Evolutionary conservation across 73 alveolate genomes (phyloP).

Genomic region (Tetrahymena thermophila): DNA sequence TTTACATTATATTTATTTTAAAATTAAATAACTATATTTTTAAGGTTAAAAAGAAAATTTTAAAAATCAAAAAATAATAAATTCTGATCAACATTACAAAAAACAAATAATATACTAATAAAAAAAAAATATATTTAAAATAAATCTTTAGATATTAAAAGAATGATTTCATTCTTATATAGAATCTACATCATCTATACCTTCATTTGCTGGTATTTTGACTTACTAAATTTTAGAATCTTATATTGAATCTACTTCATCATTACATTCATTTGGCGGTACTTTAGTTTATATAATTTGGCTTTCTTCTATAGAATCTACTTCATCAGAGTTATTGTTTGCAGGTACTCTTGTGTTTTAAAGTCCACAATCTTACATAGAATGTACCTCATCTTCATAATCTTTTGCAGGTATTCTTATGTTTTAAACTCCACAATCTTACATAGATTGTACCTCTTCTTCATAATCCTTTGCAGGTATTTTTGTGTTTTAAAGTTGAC

Average conservation of each 20-base stretch:
- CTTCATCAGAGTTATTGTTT: neutral
- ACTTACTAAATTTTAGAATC: neutral
- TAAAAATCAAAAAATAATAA: too few relatives aligned
- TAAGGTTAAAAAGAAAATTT: too few relatives aligned
- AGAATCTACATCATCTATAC: neutral
- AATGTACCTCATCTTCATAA: neutral
- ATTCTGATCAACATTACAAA: too few relatives aligned
- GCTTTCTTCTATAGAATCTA: neutral
- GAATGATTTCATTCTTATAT: neutral
- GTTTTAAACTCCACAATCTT: too few relatives aligned
- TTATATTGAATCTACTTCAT: neutral
- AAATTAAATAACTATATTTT: too few relatives aligned
- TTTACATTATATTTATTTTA: too few relatives aligned
- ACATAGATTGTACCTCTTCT: neutral
- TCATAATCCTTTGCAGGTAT: too few relatives aligned
- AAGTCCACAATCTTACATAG: neutral
- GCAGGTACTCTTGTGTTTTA: neutral
- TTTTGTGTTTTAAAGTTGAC: too few relatives aligned
- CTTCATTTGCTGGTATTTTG: neutral
- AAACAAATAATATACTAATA: too few relatives aligned
- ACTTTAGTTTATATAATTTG: too few relatives aligned
- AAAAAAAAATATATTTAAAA: too few relatives aligned
- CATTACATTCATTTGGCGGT: neutral
- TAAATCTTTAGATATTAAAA: too few relatives aligned
- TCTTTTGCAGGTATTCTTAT: neutral